phyloP scores from a whole-genome alignment of 495 filamentous ascomycete genomes.

The Lasiosphaeriaceae sp. region DNA sequence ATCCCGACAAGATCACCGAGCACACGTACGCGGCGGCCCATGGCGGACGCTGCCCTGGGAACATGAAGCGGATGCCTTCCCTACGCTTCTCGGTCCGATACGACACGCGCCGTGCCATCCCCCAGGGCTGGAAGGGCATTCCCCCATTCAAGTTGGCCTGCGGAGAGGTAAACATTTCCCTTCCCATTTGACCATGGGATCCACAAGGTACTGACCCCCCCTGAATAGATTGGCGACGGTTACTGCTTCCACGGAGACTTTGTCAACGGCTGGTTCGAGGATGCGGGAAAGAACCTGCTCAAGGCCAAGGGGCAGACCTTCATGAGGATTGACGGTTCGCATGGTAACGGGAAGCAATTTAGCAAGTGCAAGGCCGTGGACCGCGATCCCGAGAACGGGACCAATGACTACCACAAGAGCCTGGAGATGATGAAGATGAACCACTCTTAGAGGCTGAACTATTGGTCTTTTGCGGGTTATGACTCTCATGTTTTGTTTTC shows the following conservation, averaged over 20 bases:
- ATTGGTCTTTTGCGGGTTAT: no score
- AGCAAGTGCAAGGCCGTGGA: constrained; percentile 32
- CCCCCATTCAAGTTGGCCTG: constrained; percentile 34
- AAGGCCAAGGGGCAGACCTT: constrained; percentile 32
- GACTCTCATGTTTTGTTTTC: no score
- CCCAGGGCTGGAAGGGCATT: constrained; percentile 32
- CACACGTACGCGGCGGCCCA: constrained; percentile 31
- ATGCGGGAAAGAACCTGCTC: constrained; percentile 30
- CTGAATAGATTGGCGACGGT: constrained; percentile 29
- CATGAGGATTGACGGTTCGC: constrained; percentile 32
- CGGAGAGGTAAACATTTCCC: constrained; percentile 25
- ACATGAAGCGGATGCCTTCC: constrained; percentile 31
- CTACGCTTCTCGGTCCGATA: constrained; percentile 33
- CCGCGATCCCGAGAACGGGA: constrained; percentile 30
- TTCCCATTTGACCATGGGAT: constrained; percentile 3
- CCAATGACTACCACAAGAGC: constrained; percentile 32
- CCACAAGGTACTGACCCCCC: constrained; percentile 27
- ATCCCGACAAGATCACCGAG: constrained; percentile 28
- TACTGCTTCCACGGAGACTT: constrained; percentile 38
- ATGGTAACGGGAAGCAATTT: constrained; percentile 31
- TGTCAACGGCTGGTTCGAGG: constrained; percentile 36
- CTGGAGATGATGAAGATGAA: constrained; percentile 30
- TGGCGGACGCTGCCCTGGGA: constrained; percentile 24
- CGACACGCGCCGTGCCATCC: constrained; percentile 23
- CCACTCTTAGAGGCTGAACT: no score